Evolutionary conservation across 768 basidiomycete species (phyloP).

Genomic region (Collybiopsis confluens): DNA sequence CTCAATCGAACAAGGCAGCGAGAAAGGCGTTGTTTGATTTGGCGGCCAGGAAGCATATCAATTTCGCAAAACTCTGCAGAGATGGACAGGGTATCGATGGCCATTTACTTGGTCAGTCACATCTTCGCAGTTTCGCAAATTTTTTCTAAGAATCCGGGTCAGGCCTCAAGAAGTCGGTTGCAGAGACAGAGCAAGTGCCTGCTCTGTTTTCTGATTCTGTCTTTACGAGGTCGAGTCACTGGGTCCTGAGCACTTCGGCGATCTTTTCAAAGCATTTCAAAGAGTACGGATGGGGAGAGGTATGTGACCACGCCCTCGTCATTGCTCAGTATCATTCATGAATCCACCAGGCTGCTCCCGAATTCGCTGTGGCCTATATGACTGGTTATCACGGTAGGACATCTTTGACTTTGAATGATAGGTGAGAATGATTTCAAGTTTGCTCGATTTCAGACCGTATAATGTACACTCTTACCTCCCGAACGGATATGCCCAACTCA

Average conservation of each 20-base stretch:
- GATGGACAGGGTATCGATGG: constrained; percentile 79
- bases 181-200: constrained; percentile 60
- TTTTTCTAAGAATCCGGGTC: too few relatives aligned
- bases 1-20: constrained; percentile 31
- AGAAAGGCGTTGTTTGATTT: constrained; percentile 49
- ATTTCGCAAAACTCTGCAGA: constrained; percentile 61
- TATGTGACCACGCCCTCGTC: too few relatives aligned
- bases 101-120: constrained; percentile 70
- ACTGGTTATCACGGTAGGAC: constrained; percentile 76
- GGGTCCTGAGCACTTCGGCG: constrained; percentile 89
- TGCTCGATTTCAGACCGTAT: constrained; percentile 80
- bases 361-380: constrained; percentile 93
- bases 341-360: constrained; percentile 63
- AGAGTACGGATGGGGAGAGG: constrained; percentile 93
- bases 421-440: too few relatives aligned
- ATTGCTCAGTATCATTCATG: too few relatives aligned
- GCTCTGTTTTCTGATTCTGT: constrained; percentile 75
- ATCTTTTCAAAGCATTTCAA: constrained; percentile 82
- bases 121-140: background rate
- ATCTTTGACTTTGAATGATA: too few relatives aligned
- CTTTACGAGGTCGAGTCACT: constrained; percentile 65
- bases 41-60: constrained; percentile 63
- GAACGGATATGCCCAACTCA: constrained; percentile 77
- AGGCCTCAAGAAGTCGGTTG: constrained; percentile 71
- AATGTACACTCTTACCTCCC: constrained; percentile 85